These are phyloP conservation scores for Trichocomaceae sp. DNA, from an alignment of 2,329 filamentous ascomycete genomes.

Conservation along the genomic window DNA sequence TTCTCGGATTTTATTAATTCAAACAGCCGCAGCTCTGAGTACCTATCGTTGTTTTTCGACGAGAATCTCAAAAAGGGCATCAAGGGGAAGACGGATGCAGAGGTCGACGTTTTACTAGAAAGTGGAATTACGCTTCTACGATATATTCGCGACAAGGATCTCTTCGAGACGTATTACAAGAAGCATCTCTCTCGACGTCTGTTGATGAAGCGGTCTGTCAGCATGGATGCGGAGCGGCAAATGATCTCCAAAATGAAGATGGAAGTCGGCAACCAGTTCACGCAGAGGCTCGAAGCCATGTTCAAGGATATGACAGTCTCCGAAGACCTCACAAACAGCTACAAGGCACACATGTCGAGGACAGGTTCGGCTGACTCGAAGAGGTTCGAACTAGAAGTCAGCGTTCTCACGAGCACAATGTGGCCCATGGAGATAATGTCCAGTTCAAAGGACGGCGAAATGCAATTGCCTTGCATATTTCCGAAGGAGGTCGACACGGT, in stretches of 20 bases:
- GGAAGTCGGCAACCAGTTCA: slow-evolving; percentile 91
- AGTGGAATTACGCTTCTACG: slow-evolving; percentile 83
- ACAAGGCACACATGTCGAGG: slow-evolving; percentile 62
- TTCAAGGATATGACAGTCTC: slow-evolving; percentile 93
- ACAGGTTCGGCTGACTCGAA: slow-evolving; percentile 50
- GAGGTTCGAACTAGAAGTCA: slow-evolving; percentile 72
- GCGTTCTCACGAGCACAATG: slow-evolving; percentile 83
- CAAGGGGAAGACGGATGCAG: slow-evolving; percentile 82
- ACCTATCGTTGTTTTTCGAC: slow-evolving; percentile 92
- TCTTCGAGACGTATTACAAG: slow-evolving; percentile 97
- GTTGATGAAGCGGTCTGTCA: slow-evolving; percentile 81
- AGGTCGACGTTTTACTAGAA: slow-evolving; percentile 76
- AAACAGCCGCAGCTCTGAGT: slow-evolving; percentile 81
- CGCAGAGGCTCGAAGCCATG: slow-evolving; percentile 89
- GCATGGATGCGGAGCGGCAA: slow-evolving; percentile 85
- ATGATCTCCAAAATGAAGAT: slow-evolving; percentile 97
- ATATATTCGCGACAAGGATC: slow-evolving; percentile 84
- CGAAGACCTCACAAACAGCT: slow-evolving; percentile 70
- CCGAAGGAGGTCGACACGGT: slow-evolving; percentile 67
- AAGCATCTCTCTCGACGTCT: slow-evolving; percentile 86
- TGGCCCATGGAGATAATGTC: slow-evolving; percentile 92
- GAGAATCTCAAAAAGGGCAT: slow-evolving; percentile 92
- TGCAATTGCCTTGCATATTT: slow-evolving; percentile 56
- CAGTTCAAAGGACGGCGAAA: slow-evolving; percentile 44
- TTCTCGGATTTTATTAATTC: slow-evolving; percentile 90